These are phyloP conservation scores for Crucihimalaya himalaica DNA, from an alignment of 345 rosid genomes.

Conservation along the genomic window DNA sequence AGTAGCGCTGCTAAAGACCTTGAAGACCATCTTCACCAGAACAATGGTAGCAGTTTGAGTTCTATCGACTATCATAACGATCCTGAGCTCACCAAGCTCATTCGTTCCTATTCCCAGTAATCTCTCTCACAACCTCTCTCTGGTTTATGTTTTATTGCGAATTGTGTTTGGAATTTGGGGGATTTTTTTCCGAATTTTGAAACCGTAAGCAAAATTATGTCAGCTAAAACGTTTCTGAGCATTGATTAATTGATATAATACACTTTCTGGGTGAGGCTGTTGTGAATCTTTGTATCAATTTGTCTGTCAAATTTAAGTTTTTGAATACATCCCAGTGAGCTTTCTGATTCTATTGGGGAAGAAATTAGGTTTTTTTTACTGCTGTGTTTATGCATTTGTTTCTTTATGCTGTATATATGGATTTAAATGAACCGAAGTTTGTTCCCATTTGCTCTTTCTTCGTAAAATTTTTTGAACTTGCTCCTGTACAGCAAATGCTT, in stretches of 20 bases:
- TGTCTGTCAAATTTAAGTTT: background rate
- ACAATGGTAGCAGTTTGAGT: conserved; percentile 38
- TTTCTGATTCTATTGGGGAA: background rate
- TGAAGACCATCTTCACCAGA: conserved; percentile 63
- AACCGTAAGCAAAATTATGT: background rate
- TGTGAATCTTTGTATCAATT: background rate
- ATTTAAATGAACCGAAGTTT: background rate
- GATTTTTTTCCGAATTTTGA: background rate
- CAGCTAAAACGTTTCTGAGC: background rate
- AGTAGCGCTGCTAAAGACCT: conserved; percentile 48
- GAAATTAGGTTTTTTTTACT: conserved; percentile 31
- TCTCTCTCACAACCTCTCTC: background rate
- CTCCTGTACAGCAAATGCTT: background rate
- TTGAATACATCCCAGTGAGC: background rate
- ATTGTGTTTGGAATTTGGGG: background rate
- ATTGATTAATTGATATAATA: background rate
- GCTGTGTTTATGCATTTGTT: background rate
- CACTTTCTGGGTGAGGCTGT: background rate
- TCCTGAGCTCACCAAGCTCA: conserved; percentile 70
- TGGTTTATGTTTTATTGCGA: background rate
- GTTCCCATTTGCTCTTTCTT: background rate
- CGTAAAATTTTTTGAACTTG: background rate
- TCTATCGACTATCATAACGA: conserved; percentile 59
- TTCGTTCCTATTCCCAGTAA: conserved; percentile 77
- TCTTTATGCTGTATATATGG: too few species aligned